These are phyloP conservation scores for Fusarium pseudoanthophilum DNA, from an alignment of 2,329 filamentous ascomycete genomes.

Conservation along the genomic window DNA sequence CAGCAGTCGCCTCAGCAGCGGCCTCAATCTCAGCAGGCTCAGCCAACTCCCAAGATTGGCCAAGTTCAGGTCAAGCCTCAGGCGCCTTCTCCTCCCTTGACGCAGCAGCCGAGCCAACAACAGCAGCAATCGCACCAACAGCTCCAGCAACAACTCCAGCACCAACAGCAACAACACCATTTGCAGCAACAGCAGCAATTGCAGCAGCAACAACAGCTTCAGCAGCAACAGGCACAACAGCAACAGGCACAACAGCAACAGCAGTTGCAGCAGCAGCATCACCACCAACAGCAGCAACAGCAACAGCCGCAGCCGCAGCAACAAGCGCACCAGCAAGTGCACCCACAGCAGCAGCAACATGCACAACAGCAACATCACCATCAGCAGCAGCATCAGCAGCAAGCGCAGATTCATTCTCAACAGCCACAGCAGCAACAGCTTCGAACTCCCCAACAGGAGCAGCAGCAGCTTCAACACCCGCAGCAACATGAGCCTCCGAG, in stretches of 20 bases:
- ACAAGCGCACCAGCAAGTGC: conserved; percentile 49
- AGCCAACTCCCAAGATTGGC: conserved; percentile 46
- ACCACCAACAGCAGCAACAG: conserved; percentile 47
- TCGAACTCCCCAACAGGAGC: conserved; percentile 44
- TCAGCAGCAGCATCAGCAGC: conserved; percentile 35
- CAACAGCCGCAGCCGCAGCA: conserved; percentile 37
- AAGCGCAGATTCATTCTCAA: conserved; percentile 40
- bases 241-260: conserved; percentile 44
- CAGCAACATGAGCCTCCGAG: conserved; percentile 43
- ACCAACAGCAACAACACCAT: conserved; percentile 44
- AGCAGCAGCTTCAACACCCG: conserved; percentile 42
- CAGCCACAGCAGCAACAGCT: conserved; percentile 42
- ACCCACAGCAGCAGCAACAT: conserved; percentile 46
- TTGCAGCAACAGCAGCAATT: conserved; percentile 46
- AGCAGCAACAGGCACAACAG: conserved; percentile 39
- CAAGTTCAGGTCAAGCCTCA: conserved; percentile 49
- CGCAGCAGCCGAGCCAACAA: conserved; percentile 44
- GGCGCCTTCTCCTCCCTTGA: conserved; percentile 48
- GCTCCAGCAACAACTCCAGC: conserved; percentile 42
- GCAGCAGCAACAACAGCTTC: conserved; percentile 45
- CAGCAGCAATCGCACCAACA: conserved; percentile 44
- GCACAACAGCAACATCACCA: conserved; percentile 48
- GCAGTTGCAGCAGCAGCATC: conserved; percentile 43
- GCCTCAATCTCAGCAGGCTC: conserved; percentile 53
- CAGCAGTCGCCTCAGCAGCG: conserved; percentile 48